Conservation (phyloP, 768 basidiomycete genomes). For the Lentinula sp. region DNA sequence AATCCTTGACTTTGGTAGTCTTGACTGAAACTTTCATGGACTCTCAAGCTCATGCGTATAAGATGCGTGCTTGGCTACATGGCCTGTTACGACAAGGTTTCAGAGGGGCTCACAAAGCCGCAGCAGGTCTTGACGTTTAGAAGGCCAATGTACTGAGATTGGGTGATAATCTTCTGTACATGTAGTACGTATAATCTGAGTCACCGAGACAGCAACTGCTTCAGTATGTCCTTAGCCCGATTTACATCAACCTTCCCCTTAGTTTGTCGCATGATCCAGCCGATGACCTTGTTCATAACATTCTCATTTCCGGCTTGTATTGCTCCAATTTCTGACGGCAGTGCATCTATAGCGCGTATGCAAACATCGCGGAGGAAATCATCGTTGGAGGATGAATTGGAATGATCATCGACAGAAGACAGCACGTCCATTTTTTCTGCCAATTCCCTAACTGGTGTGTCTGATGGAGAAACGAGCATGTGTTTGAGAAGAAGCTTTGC, state of each 20-base stretch:
- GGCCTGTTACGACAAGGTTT: slow-evolving; percentile 58
- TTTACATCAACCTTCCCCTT: slow-evolving; percentile 76
- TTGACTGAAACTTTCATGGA: slow-evolving; percentile 63
- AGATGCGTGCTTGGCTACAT: slow-evolving; percentile 55
- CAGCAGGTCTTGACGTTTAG: slow-evolving; percentile 41
- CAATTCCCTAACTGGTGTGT: slow-evolving; percentile 31
- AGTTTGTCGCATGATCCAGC: slow-evolving; percentile 79
- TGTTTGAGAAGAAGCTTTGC: slow-evolving; percentile 74
- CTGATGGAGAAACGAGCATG: slow-evolving; percentile 44
- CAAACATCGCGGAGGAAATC: slow-evolving; percentile 50
- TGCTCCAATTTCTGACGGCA: slow-evolving; percentile 64
- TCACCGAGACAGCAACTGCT: slow-evolving; percentile 17
- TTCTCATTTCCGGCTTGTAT: slow-evolving; percentile 66
- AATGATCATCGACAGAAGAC: slow-evolving; percentile 23
- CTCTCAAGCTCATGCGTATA: slow-evolving; percentile 47
- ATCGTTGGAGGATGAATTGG: slow-evolving; percentile 14
- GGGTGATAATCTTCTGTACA: background rate
- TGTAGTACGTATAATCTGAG: background rate
- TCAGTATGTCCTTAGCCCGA: slow-evolving; percentile 44
- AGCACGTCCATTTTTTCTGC: slow-evolving; percentile 45
- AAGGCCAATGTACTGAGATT: background rate
- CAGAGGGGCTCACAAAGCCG: slow-evolving; percentile 62
- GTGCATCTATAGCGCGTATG: slow-evolving; percentile 50
- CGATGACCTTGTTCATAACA: slow-evolving; percentile 77
- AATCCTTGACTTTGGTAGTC: slow-evolving; percentile 41